Conservation (phyloP, 768 basidiomycete genomes). For the Boletus reticuloceps region DNA sequence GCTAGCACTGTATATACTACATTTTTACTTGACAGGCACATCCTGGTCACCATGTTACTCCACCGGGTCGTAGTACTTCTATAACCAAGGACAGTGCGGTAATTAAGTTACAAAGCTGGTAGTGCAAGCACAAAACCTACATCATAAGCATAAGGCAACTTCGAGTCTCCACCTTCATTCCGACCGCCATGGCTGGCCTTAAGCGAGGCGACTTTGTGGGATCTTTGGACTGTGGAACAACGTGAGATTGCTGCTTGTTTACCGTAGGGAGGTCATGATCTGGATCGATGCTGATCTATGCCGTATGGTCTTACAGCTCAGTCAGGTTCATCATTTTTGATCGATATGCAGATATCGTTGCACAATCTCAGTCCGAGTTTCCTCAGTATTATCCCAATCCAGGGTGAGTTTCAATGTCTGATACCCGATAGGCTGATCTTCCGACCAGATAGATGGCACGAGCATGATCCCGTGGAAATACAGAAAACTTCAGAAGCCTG, state of each 20-base stretch:
- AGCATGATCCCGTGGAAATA: slow-evolving; percentile 87
- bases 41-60: neutral
- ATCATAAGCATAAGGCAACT: slow-evolving; percentile 5
- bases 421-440: neutral
- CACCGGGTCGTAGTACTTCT: no score
- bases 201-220: slow-evolving; percentile 84
- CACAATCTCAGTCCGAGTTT: slow-evolving; percentile 90
- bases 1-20: neutral
- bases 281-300: neutral
- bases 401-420: slow-evolving; percentile 46
- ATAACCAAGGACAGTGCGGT: no score
- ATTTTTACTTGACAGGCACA: neutral
- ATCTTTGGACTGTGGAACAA: slow-evolving; percentile 92
- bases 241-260: slow-evolving; percentile 50
- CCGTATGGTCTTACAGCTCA: slow-evolving; percentile 48
- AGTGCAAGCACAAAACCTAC: neutral
- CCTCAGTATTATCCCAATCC: slow-evolving; percentile 91
- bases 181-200: slow-evolving; percentile 32
- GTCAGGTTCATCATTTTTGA: slow-evolving; percentile 92
- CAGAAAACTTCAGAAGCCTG: slow-evolving; percentile 70
- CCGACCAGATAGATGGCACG: slow-evolving; percentile 73
- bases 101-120: no score
- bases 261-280: neutral
- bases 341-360: slow-evolving; percentile 80
- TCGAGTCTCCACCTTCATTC: neutral